Percentiles rank a stretch among this genome's conserved stretches.
Evolutionary conservation across 2,329 filamentous ascomycete genomes (phyloP).

Genomic region (Penicillium sp.): DNA sequence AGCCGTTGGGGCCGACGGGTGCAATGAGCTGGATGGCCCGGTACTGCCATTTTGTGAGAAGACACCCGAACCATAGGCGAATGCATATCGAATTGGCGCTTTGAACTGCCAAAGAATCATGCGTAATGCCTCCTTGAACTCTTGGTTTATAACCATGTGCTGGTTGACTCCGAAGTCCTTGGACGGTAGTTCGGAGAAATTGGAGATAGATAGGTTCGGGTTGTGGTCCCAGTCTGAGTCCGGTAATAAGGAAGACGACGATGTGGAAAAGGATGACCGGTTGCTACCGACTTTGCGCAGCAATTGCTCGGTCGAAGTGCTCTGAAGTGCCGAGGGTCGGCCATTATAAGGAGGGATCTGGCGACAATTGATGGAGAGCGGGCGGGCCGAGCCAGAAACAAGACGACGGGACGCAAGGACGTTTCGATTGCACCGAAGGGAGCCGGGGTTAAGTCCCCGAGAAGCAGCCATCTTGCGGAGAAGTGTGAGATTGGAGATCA

Average conservation of each 20-base stretch:
- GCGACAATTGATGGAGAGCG: conserved; percentile 33
- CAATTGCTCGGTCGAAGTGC: conserved; percentile 18
- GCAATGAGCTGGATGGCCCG: conserved; percentile 50
- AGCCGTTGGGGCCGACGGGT: conserved; percentile 78
- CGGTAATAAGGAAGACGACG: conserved; percentile 27
- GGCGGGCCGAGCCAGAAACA: conserved; percentile 26
- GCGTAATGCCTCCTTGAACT: conserved; percentile 88
- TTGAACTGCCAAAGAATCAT: conserved; percentile 88
- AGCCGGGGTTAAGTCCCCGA: conserved; percentile 21
- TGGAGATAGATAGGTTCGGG: conserved; percentile 68
- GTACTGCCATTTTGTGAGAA: conserved; percentile 72
- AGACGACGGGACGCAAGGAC: conserved; percentile 19
- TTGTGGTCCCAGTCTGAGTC: conserved; percentile 73
- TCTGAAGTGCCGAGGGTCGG: conserved; percentile 13
- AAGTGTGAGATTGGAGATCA: conserved; percentile 9
- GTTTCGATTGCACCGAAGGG: conserved; percentile 25
- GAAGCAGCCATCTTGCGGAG: conserved; percentile 24
- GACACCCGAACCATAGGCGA: conserved; percentile 95
- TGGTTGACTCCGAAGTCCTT: conserved; percentile 91
- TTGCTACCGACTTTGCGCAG: conserved; percentile 18
- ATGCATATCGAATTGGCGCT: conserved; percentile 92
- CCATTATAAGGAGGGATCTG: conserved; percentile 23
- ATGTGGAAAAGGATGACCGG: conserved; percentile 35
- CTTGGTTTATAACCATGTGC: conserved; percentile 91
- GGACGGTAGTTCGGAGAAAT: conserved; percentile 75